Base-by-base conservation (phyloP, 164 flowering plant species). In the Tinospora cordifolia region DNA sequence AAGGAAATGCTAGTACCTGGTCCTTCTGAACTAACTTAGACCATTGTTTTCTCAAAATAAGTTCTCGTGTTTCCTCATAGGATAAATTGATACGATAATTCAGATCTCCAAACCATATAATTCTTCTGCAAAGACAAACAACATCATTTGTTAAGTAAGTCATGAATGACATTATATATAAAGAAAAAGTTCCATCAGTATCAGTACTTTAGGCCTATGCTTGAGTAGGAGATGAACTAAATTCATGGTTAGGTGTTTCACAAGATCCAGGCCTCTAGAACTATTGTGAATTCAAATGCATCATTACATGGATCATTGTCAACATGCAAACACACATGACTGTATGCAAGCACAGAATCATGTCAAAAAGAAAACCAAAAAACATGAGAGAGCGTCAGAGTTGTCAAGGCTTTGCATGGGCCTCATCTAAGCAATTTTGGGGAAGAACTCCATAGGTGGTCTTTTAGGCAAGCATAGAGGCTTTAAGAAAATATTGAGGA, bases 81-180 rank as follows among this genome's bases (percentile, higher is more conserved):
- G 97, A 76, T 77, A 90, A 75, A 75, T 83, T 88, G 72, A 92
- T 75, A 13, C 97, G 95, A 71, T 94, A 94, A 75, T 94, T 94
- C 66, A 94, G 79, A 82, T 94, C 99, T 44, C 99, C 99, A 63
- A 94, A 76, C 99, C 97, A 94, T 39, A 94, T 84, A 57, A 92
- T 86, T 82, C 84, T 84, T 76, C 99, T 94, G 90, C 73, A 86
- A 71, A 65, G n/a, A 66, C 15, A 59, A 74, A 27, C 46, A 47
- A 51, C 24, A n/a, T 68, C 26, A 22, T 8, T 24, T 38, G 51
- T 11, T 14, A 36, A 69, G 13, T 30, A 69, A 15, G 47, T 15
- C n/a, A 11, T 10, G 24, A 65, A 47, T 65, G 30, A 40, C 22
- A 65, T 30, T 30, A 30, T 21, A 65, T 9, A 44, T 44, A 44